A percentile compares a stretch with the other conserved stretches of the same genome.
These are phyloP conservation scores for Xerocomellus amylosporus DNA, from an alignment of 768 basidiomycete species.

Conservation along the genomic window DNA sequence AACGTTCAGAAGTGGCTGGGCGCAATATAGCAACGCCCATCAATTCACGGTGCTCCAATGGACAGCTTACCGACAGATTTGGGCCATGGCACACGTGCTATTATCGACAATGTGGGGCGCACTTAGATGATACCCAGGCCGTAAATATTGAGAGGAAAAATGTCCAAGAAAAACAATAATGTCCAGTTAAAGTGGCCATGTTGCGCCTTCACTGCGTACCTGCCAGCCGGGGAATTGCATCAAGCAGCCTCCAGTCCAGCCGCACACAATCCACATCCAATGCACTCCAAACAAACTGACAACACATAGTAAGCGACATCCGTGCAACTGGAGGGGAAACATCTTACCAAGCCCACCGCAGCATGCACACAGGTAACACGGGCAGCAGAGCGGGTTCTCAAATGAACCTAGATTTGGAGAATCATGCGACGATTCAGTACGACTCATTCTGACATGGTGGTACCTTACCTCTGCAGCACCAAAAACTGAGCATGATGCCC, in stretches of 20 bases:
- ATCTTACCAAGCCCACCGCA: slow-evolving; percentile 64
- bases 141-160: background rate
- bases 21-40: background rate
- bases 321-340: background rate
- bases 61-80: background rate
- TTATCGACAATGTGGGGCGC: background rate
- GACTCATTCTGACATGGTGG: background rate
- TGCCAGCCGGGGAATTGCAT: background rate
- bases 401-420: slow-evolving; percentile 42
- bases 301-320: slow-evolving; percentile 3
- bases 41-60: background rate
- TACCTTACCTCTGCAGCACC: slow-evolving; percentile 57
- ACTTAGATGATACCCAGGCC: background rate
- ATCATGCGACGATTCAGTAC: background rate
- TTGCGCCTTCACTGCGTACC: background rate
- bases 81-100: background rate
- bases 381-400: slow-evolving; percentile 63
- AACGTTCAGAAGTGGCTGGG: background rate
- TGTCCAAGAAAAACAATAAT: slow-evolving; percentile 2
- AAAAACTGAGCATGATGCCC: slow-evolving; percentile 57
- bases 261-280: slow-evolving; percentile 66
- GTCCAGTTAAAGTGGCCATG: background rate
- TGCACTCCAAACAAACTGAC: slow-evolving; percentile 63
- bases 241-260: slow-evolving; percentile 38
- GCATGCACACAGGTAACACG: slow-evolving; percentile 71